Base-by-base conservation (phyloP, 1,139 yeast genomes). In the Diutina neorugosa region DNA sequence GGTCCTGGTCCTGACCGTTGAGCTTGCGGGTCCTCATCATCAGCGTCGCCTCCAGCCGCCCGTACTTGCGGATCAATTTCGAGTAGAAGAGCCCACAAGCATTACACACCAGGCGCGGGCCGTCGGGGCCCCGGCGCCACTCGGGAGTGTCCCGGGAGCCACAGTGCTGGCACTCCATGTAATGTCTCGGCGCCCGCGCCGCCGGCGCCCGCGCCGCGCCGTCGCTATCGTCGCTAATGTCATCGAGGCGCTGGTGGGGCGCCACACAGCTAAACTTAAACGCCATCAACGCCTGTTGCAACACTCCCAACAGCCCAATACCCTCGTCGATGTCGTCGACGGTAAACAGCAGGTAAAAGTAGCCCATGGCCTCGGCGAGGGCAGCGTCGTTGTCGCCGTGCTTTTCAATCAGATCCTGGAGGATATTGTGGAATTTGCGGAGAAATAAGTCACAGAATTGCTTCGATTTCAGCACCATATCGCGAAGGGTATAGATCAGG, bases 61-160 rank as follows among this genome's bases (percentile, higher is more conserved):
- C 50, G 31, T 46, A 46, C 19, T 16, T 25, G 37, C 50, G 37
- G 27, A 46, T 46, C 40, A 46, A 25, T 27, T 46, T 46, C 14
- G 40, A 27, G 16, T 16, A 46, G 18, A 46, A 46, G 9, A 46
- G 31, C 23, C 50, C 50, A 27, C 50, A 46, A n/a, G 50, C 50
- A 18, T 46, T 46, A 23, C 50, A 46, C 40, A 46, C 50, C 50
- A 46, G 50, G 12, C 50, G 37, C 12, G 50, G 50, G 8, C 50
- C 50, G 6, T 46, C 50, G 21, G 50, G 50, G 7, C 50, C 50
- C 37, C 50, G 50, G 20, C 50, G 50, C 50, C 50, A 46, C 16
- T 46, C 50, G 11, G 50, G 50, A 23, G 50, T 46, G 40, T 46
- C 41, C 23, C 27, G n/a, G 12, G 27, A 27, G 12, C 50, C 50